phyloP scores from a whole-genome alignment of 768 basidiomycete species.

The Melanogaster broomeanus region DNA sequence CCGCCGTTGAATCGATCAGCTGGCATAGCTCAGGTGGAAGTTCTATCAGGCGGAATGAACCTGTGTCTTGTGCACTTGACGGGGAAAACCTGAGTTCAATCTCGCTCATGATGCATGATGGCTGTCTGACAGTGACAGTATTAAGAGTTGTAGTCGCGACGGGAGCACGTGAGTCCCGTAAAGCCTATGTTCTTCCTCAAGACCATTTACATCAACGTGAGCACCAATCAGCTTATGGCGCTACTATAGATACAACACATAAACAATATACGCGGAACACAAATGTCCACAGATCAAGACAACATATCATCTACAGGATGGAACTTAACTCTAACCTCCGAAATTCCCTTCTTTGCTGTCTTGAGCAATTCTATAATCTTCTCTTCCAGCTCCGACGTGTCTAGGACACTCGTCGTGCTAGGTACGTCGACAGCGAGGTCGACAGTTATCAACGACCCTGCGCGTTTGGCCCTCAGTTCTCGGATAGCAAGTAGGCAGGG shows the following conservation, averaged over 20 bases:
- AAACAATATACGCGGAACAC: not conserved
- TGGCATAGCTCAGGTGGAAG: constrained; percentile 69
- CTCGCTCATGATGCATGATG: constrained; percentile 20
- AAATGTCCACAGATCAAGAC: constrained; percentile 6
- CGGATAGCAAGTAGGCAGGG: constrained; percentile 45
- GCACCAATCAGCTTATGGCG: not conserved
- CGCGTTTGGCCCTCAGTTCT: constrained; percentile 70
- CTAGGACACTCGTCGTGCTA: constrained; percentile 52
- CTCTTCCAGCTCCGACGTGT: constrained; percentile 61
- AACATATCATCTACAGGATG: constrained; percentile 36
- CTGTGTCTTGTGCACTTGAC: constrained; percentile 46
- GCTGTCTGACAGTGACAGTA: not conserved
- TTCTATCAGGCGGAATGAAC: constrained; percentile 70
- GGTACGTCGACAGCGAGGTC: constrained; percentile 80
- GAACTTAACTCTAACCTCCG: constrained; percentile 73
- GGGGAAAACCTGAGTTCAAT: constrained; percentile 54
- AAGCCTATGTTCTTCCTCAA: not conserved
- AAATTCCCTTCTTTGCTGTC: constrained; percentile 60
- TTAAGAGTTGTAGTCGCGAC: too few species aligned
- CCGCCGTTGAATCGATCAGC: constrained; percentile 55
- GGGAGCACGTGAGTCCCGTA: not conserved
- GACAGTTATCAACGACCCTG: constrained; percentile 81
- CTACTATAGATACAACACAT: not conserved
- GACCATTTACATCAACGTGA: too few species aligned
- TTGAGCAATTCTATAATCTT: constrained; percentile 58